Evolutionary conservation across 495 filamentous ascomycete species (phyloP), one percentile per base, ranked within the genome.

Genomic region (Penicillium robsamsonii): DNA sequence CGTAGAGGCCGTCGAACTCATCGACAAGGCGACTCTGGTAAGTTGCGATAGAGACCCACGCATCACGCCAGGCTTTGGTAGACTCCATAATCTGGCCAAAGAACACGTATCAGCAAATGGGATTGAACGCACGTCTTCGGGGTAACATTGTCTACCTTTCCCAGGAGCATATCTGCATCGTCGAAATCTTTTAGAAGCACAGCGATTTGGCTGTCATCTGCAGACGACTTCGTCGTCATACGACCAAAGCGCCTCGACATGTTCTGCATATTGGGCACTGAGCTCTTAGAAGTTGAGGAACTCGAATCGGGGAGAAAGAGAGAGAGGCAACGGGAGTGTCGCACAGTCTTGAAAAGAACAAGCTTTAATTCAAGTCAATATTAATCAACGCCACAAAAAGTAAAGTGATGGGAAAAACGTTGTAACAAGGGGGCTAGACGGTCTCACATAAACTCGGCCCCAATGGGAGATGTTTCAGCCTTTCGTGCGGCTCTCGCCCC

Each of bases 181-280:
- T 92, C 87, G 66, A 92, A 95, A 55, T 96, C 91, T 51, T 83
- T 87, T 25, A 96, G 70, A 31, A 96, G 72, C 30, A 88, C 80
- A 3, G 85, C 83, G 22, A 96, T 86, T 62, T 91, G 86, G 53
- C 85, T 87, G 63, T 91, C 87, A 68, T 96, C 87, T 33, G 86
- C 89, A 3, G 84, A 82, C 41, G 86, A 77, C 63, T 80, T 84
- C 20, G 61, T 60, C 76, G 84, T 81, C 60, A 92, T 79, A 58
- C 81, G 85, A 50, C 87, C 89, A 61, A 94, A 87, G 55, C 84
- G 83, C 51, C 89, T 75, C 63, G 91, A 84, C 75, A 96, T 81
- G 37, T 82, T 83, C 76, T 92, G 87, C 91, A 96, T 96, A 17
- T 57, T 83, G 75, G 64, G 22, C 38, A 54, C 25, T 45, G 49